A percentile compares a stretch with the other conserved stretches of the same genome.
phyloP scores from a whole-genome alignment of 2,329 filamentous ascomycete species.

The Colletotrichum aenigma region DNA sequence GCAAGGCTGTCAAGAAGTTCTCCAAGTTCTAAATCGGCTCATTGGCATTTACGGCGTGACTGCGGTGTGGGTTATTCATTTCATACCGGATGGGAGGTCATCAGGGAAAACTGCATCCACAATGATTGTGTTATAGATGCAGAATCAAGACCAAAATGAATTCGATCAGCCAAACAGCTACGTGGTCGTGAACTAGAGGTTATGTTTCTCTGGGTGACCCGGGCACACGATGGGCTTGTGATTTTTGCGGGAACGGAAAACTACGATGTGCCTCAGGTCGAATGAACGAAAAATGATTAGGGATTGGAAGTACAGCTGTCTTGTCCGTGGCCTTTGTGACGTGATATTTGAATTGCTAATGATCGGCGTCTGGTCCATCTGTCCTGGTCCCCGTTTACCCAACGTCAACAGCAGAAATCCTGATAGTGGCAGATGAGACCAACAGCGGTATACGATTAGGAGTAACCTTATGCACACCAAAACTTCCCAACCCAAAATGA shows the following conservation, averaged over 20 bases:
- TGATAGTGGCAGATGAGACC: not conserved
- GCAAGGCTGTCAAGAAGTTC: conserved; percentile 98
- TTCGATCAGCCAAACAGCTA: conserved; percentile 31
- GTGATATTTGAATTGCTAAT: not conserved
- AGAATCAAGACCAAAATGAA: conserved; percentile 29
- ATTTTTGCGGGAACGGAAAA: conserved; percentile 22
- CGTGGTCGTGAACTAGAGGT: conserved; percentile 38
- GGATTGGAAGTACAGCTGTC: not conserved
- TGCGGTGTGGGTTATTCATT: conserved; percentile 46
- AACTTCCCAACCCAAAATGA: accelerated
- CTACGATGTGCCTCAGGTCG: conserved; percentile 20
- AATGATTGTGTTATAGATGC: conserved; percentile 50
- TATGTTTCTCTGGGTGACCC: conserved; percentile 12
- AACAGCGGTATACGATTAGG: too few relatives aligned
- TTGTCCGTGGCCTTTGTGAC: not conserved
- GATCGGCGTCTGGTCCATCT: not conserved
- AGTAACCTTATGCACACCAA: not conserved
- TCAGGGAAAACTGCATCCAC: conserved; percentile 26
- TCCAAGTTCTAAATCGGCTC: conserved; percentile 86
- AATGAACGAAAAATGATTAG: conserved; percentile 21
- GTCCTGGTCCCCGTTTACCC: not conserved
- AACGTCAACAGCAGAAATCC: not conserved
- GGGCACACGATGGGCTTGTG: conserved; percentile 20
- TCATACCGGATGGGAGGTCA: conserved; percentile 26
- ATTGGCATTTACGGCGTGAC: conserved; percentile 61